Evolutionary conservation across 257 asterid species (phyloP).

Genomic region (Paulownia fortunei): DNA sequence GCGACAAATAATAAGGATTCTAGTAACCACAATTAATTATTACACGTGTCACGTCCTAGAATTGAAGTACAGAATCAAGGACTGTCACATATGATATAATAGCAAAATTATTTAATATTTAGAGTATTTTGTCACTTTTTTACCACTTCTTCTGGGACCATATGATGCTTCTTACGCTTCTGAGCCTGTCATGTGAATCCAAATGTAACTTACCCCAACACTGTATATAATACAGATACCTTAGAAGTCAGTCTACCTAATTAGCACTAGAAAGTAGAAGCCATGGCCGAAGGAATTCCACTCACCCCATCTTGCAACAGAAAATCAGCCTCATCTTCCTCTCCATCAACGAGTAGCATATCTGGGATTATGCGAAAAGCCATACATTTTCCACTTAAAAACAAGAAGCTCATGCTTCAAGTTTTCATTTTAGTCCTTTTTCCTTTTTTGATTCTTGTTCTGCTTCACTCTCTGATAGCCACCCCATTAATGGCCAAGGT

Average conservation of each 20-base stretch:
- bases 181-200: not conserved
- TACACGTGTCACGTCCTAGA: not conserved
- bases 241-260: not conserved
- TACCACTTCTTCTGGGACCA: not conserved
- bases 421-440: not conserved
- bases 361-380: slow-evolving; percentile 19
- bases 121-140: not conserved
- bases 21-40: not conserved
- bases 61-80: not conserved
- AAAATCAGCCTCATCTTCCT: not conserved
- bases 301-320: not conserved
- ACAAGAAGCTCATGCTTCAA: slow-evolving; percentile 28
- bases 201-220: not conserved
- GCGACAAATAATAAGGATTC: not conserved
- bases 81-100: not conserved
- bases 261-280: not conserved
- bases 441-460: slow-evolving; percentile 2
- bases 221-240: not conserved
- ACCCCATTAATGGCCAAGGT: slow-evolving; percentile 9
- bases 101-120: not conserved
- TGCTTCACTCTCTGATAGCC: slow-evolving; percentile 14
- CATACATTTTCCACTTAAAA: slow-evolving; percentile 8
- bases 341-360: slow-evolving; percentile 1
- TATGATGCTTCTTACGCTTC: not conserved
- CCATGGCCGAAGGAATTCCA: not conserved